Evolutionary conservation across 768 basidiomycete species (phyloP).

Genomic region (Dacryopinax spathularia): DNA sequence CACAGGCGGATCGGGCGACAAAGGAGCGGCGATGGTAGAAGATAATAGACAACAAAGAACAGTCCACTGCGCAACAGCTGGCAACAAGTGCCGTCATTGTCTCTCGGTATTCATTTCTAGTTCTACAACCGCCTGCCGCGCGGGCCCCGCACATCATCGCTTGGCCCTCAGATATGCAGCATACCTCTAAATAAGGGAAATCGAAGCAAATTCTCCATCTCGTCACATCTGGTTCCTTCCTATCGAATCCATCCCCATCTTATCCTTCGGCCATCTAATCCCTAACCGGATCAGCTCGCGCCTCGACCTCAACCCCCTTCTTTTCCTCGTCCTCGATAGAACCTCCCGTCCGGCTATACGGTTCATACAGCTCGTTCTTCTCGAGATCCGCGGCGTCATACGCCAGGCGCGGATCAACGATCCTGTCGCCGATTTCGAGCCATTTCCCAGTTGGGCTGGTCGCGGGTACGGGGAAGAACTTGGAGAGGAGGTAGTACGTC

Average conservation of each 20-base stretch:
- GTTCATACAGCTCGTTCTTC: neutral
- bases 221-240: no score
- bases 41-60: neutral
- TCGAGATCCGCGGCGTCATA: neutral
- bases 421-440: neutral
- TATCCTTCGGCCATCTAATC: neutral
- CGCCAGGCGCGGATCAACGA: neutral
- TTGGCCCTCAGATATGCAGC: no score
- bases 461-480: slow-evolving; percentile 46
- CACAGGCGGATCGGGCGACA: neutral
- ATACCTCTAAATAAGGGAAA: no score
- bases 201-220: no score
- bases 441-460: slow-evolving; percentile 18
- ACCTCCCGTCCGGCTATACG: neutral
- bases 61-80: no score
- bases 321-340: neutral
- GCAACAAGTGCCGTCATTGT: neutral
- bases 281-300: neutral
- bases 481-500: slow-evolving; percentile 47
- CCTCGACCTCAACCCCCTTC: neutral
- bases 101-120: neutral
- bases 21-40: no score
- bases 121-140: neutral
- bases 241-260: neutral
- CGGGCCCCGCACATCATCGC: neutral